These are phyloP conservation scores for Linum tenue DNA, from an alignment of 345 rosid species.

Conservation along the genomic window DNA sequence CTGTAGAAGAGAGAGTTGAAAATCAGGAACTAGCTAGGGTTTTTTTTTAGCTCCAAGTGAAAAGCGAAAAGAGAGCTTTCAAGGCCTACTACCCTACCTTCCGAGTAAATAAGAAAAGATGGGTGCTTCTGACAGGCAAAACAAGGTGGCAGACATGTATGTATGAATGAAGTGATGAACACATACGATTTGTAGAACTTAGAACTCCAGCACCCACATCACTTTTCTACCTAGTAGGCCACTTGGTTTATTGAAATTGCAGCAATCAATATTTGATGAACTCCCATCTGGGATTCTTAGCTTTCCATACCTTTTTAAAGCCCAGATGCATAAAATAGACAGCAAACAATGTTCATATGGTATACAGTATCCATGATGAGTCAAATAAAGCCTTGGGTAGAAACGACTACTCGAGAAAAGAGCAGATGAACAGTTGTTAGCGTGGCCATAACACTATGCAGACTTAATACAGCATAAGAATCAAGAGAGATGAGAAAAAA, in stretches of 20 bases:
- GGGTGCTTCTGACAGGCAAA: neutral
- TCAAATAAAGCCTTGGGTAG: no score
- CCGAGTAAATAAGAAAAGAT: neutral
- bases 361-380: no score
- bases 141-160: constrained; percentile 20
- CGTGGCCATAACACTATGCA: no score
- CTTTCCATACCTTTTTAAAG: neutral
- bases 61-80: neutral
- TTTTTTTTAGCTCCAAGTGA: constrained; percentile 12
- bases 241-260: neutral
- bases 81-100: constrained; percentile 9
- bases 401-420: no score
- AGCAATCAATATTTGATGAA: neutral
- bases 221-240: no score
- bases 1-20: neutral
- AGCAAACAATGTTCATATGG: no score
- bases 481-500: no score
- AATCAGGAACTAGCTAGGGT: neutral
- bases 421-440: no score
- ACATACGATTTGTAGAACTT: neutral
- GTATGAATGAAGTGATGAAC: constrained; percentile 16
- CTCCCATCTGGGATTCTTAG: neutral
- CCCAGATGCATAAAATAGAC: no score
- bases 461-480: no score
- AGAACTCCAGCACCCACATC: neutral